Evolutionary conservation across 2,329 filamentous ascomycete species (phyloP).

Genomic region (Penicillium sclerotigenum): DNA sequence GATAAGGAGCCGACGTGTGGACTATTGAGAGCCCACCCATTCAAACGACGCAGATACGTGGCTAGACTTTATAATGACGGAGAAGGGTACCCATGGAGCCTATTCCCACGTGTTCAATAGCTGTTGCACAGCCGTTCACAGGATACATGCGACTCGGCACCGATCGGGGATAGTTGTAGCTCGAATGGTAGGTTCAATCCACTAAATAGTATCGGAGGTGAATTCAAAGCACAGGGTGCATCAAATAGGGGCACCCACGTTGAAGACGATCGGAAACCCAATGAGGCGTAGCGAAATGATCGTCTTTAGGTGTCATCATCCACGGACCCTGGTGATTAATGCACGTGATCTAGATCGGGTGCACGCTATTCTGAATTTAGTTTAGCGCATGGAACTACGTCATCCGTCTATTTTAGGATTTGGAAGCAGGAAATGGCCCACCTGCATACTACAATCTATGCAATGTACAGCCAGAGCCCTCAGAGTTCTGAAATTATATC

Average conservation of each 20-base stretch:
- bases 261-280: background rate
- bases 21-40: constrained; percentile 5
- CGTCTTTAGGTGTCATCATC: constrained; percentile 4
- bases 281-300: background rate
- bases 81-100: background rate
- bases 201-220: background rate
- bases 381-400: background rate
- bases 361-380: background rate
- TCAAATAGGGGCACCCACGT: background rate
- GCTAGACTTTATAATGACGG: background rate
- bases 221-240: background rate
- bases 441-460: no score
- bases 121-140: background rate
- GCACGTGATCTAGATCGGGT: background rate
- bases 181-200: background rate
- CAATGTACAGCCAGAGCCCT: no score
- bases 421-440: background rate
- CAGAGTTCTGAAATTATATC: background rate
- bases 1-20: constrained; percentile 2
- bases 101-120: constrained; percentile 7
- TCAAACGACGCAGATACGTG: constrained; percentile 4
- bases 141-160: background rate
- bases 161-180: background rate
- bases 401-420: background rate
- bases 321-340: background rate